Evolutionary conservation across 441 rosid species (phyloP), one percentile per base, ranked within the genome.

Genomic region (Pelargonium myrrhifolium): DNA sequence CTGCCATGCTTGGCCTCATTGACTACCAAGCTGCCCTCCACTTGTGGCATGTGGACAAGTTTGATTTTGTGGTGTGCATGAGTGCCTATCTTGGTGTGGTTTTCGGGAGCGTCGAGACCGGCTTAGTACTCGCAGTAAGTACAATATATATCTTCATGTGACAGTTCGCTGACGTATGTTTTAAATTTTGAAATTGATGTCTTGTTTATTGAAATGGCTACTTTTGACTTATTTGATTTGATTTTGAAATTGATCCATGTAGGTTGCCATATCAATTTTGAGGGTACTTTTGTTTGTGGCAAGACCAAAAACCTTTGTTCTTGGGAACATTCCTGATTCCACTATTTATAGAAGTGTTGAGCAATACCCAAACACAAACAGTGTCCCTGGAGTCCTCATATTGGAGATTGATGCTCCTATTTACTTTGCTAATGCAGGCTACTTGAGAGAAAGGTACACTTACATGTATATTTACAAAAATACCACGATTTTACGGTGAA

Each of bases 1-100:
- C 85, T 1, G 99, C 99, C 1, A 92, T 95, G 96, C 90, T 95
- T 1, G 94, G 99, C 21, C 98, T 95, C 66, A 87, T 95, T 18
- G 97, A 92, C 72, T 90, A 92, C 58, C 88, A 87, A 65, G 92
- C 92, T 0, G 97, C 91, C 10, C 78, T 92, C 58, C 92, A 86
- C 75, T 83, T 90, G 1, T 95, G 88, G 87, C 65, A 78, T 15
- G 87, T 95, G 14, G 98, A 95, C 69, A 95, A 92, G 74, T 92
- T 89, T 43, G 99, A 92, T 71, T 95, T 95, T 65, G 6, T 85
- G 0, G 96, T 90, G 6, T 95, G 96, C 76, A 81, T 87, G 10
- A 73, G 86, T 9, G 96, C 99, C 5, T 95, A 84, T 68, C 6
- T 72, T 0, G 97, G 99, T 0, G 99, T 92, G 0, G 91, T 89